Evolutionary conservation across 192 early-diverging fungal genomes (phyloP).

Genomic region (Thamnidium elegans): DNA sequence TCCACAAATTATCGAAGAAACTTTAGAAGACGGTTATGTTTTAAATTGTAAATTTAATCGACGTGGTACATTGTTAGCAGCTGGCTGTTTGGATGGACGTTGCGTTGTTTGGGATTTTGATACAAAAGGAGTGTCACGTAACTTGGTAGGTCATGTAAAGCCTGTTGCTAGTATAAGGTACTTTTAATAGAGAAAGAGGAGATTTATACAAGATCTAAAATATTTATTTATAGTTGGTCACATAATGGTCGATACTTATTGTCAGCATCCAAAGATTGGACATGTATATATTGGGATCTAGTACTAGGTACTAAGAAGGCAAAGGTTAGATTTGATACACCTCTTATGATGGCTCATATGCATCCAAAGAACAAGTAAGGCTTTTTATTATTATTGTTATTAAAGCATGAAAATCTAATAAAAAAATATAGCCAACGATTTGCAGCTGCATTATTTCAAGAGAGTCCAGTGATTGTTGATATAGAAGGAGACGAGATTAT

Average conservation of each 20-base stretch:
- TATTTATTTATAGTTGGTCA: slow-evolving; percentile 66
- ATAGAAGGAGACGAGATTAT: slow-evolving; percentile 30
- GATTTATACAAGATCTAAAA: background rate
- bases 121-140: slow-evolving; percentile 70
- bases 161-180: slow-evolving; percentile 77
- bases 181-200: background rate
- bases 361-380: slow-evolving; percentile 75
- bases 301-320: slow-evolving; percentile 47
- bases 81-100: slow-evolving; percentile 74
- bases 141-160: slow-evolving; percentile 72
- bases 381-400: slow-evolving; percentile 19
- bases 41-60: slow-evolving; percentile 73
- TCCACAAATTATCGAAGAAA: slow-evolving; percentile 75
- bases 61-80: slow-evolving; percentile 77
- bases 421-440: slow-evolving; percentile 46
- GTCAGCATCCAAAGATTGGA: slow-evolving; percentile 76
- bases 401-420: slow-evolving; percentile 29
- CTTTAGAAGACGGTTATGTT: slow-evolving; percentile 68
- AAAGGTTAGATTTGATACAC: slow-evolving; percentile 66
- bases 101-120: slow-evolving; percentile 89
- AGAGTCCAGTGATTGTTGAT: slow-evolving; percentile 46
- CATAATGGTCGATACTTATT: slow-evolving; percentile 74
- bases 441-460: slow-evolving; percentile 49
- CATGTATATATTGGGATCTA: slow-evolving; percentile 89
- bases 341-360: slow-evolving; percentile 68